Percentiles rank a stretch among this genome's conserved stretches.
These are phyloP conservation scores for Nakaseomyces uthaithaninus DNA, from an alignment of 1,139 yeast species.

Conservation along the genomic window DNA sequence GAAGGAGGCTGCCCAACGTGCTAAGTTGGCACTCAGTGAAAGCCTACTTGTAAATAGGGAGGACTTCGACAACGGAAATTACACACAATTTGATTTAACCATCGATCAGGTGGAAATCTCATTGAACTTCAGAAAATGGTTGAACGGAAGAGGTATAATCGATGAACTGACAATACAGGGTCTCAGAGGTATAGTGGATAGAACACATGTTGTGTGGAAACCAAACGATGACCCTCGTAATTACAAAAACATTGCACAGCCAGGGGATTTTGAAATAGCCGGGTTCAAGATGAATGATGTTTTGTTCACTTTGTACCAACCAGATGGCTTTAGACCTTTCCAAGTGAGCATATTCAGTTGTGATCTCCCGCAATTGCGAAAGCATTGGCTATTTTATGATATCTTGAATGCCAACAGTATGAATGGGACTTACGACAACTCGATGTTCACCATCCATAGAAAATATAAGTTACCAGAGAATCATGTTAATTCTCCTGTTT, in stretches of 20 bases:
- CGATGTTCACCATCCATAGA: constrained; percentile 84
- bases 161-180: constrained; percentile 80
- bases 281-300: constrained; percentile 78
- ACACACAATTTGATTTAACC: constrained; percentile 88
- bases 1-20: constrained; percentile 29
- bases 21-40: constrained; percentile 28
- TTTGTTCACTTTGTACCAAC: constrained; percentile 72
- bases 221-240: constrained; percentile 76
- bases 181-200: constrained; percentile 81
- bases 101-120: constrained; percentile 80
- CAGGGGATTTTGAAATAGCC: constrained; percentile 91
- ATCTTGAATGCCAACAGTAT: constrained; percentile 74
- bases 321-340: constrained; percentile 71
- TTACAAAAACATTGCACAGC: constrained; percentile 61
- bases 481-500: constrained; percentile 4
- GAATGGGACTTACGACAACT: constrained; percentile 88
- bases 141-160: constrained; percentile 80
- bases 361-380: constrained; percentile 68
- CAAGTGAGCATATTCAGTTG: constrained; percentile 81
- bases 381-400: constrained; percentile 90
- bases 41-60: constrained; percentile 30
- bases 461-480: constrained; percentile 40
- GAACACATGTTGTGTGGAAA: constrained; percentile 80
- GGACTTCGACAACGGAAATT: constrained; percentile 75
- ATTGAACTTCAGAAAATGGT: constrained; percentile 75